Evolutionary conservation across 176 grass and related monocot genomes (phyloP), one percentile per base, ranked within the genome.

Genomic region (Miscanthus lutarioriparius): DNA sequence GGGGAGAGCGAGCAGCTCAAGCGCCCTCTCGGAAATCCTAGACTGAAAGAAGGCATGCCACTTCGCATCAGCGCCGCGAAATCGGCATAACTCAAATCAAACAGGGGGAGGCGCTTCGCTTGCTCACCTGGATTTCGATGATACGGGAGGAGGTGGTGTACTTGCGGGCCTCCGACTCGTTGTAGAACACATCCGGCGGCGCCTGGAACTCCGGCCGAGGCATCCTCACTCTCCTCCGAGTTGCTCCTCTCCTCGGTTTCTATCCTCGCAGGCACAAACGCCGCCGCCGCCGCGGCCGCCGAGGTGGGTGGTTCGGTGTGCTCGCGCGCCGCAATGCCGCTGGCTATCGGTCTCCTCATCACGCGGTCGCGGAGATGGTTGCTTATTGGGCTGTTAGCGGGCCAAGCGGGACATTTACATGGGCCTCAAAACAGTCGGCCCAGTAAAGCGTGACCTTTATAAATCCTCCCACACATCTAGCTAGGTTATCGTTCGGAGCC

Each of bases 131-230:
- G 86, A 98, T 95, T 86, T 98, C 96, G 70, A 98, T 92, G 83
- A 98, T 98, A 22, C 96, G 96, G 28, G 96, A 98, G 44, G 93
- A 98, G 73, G 96, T 98, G 33, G 96, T 98, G 86, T 98, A 98
- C 71, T 98, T 98, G 20, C 93, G 92, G 16, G 96, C 93, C 91
- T 98, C 96, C 69, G 89, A 51, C 38, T 95, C 95, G 40, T 98
- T 98, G 82, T 98, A 98, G 85, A 95, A 98, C 61, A 98, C 92
- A 76, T 98, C 96, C 71, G 96, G 96, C 64, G 96, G 96, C 5
- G 91, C 92, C 86, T 98, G 96, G 44, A 92, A 78, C 91, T 98
- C 96, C 80, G 96, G 96, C 16, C 96, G 82, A 22, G 96, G 87
- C 96, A 98, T 98, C 63, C 35, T 62, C 63, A 19, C 49, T 44